These are phyloP conservation scores for Myxozyma vanderwaltii DNA, from an alignment of 805 yeast genomes.

Conservation along the genomic window DNA sequence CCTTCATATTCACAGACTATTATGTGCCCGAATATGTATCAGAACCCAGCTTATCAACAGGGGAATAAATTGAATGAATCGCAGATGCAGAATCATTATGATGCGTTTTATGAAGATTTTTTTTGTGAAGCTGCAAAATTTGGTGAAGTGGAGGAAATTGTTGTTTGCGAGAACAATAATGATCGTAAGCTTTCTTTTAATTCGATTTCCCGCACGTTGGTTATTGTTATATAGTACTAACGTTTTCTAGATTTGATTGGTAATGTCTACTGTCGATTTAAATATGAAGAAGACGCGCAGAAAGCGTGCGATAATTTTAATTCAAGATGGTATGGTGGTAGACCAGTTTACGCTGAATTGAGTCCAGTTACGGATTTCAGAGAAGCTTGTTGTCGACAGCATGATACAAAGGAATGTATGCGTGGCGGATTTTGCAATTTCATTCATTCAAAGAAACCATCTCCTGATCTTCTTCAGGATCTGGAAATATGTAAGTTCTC, in stretches of 20 bases:
- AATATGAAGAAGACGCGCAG: conserved; percentile 57
- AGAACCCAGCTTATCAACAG: conserved; percentile 53
- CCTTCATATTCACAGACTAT: conserved; percentile 70
- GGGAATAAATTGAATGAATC: conserved; percentile 39
- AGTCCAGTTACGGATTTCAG: conserved; percentile 71
- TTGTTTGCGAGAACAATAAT: conserved; percentile 80
- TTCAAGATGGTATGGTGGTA: conserved; percentile 75
- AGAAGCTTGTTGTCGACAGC: conserved; percentile 76
- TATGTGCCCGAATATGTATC: conserved; percentile 63
- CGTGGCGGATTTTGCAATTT: conserved; percentile 85
- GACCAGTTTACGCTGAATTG: conserved; percentile 78
- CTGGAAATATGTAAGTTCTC: conserved; percentile 48
- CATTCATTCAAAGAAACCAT: conserved; percentile 72
- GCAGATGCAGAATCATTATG: conserved; percentile 53
- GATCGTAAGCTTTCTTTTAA: conserved; percentile 47
- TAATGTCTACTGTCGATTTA: conserved; percentile 74
- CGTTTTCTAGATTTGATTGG: conserved; percentile 60
- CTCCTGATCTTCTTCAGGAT: conserved; percentile 46
- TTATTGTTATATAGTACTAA: background rate
- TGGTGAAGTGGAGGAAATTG: conserved; percentile 60
- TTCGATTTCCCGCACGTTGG: background rate
- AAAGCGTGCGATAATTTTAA: conserved; percentile 64
- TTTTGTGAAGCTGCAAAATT: conserved; percentile 59
- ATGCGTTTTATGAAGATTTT: conserved; percentile 69
- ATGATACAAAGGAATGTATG: conserved; percentile 63